phyloP scores from a whole-genome alignment of 495 filamentous ascomycete genomes.

The Physcia stellaris region DNA sequence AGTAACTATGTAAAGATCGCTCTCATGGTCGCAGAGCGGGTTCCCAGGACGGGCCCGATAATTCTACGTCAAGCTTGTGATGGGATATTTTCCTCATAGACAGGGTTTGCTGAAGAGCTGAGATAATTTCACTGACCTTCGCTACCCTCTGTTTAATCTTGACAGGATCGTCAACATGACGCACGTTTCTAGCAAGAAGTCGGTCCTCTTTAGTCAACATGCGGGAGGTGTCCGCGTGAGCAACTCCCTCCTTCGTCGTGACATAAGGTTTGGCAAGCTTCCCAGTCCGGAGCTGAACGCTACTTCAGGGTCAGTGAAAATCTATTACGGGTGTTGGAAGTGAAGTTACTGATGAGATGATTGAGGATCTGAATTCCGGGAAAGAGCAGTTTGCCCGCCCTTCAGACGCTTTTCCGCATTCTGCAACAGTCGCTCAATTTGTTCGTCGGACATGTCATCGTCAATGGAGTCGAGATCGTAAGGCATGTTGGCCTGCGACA shows the following conservation, averaged over 20 bases:
- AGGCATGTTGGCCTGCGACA: background rate
- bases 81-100: conserved; percentile 17
- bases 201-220: conserved; percentile 30
- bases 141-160: conserved; percentile 21
- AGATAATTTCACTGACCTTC: conserved; percentile 30
- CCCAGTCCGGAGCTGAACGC: conserved; percentile 4
- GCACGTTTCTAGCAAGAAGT: conserved; percentile 26
- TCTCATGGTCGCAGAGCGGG: conserved; percentile 62
- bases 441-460: conserved; percentile 43
- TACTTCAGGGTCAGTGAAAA: background rate
- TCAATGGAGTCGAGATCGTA: conserved; percentile 20
- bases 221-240: conserved; percentile 31
- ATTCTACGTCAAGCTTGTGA: conserved; percentile 9
- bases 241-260: conserved; percentile 27
- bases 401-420: conserved; percentile 49
- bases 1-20: conserved; percentile 94
- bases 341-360: background rate
- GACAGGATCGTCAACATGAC: conserved; percentile 32
- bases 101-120: conserved; percentile 9
- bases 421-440: conserved; percentile 46
- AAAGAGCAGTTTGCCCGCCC: background rate
- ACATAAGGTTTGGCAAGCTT: conserved; percentile 33
- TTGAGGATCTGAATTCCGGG: too few species aligned
- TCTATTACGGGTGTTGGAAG: background rate
- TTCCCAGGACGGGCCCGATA: conserved; percentile 60